Evolutionary conservation across 2,329 filamentous ascomycete genomes (phyloP), one percentile per base, ranked within the genome.

Genomic region (Penicillium corylophilum): DNA sequence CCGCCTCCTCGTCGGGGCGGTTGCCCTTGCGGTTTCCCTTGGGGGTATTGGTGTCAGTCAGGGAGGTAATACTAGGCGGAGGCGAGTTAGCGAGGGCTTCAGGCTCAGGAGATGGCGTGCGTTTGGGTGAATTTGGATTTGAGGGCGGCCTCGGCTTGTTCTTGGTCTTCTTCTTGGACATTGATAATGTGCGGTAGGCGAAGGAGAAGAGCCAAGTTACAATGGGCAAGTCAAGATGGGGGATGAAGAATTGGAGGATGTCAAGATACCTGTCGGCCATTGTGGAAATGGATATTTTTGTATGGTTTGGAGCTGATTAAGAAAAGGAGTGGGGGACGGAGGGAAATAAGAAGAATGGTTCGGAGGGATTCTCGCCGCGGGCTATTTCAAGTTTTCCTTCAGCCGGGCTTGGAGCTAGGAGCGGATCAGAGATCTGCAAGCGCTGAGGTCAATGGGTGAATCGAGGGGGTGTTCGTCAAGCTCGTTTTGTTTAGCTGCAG

Each of bases 241-340:
- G 41, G 22, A 24, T 12, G n/a, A 23, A 45, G 26, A 40, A 26
- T 23, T 6, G 35, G 47, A 53, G 41, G 39, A 54, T 42, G 38
- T 33, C 18, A 31, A 52, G 39, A 44, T 59, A 59, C 56, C 56
- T 59, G 51, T 51, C 50, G 44, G 47, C 36, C 56, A 59, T 59
- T 26, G 44, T 53, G 46, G 15, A 16, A 16, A 29, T 42, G 35
- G 9, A 7, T 48, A 18, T 28, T 44, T 44, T 53, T 48, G 52
- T 41, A 24, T 24, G 13, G 22, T 24, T 24, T 26, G 18, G 20
- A 9, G 10, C 15, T 41, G 44, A n/a, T 55, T 49, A 26, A 51
- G 9, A 7, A 35, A 38, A 48, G 9, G 46, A 42, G 44, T 36
- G 26, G 45, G 35, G 48, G 48, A 33, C 26, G 36, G 41, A 50